These are phyloP conservation scores for Apiosordaria backusii DNA, from an alignment of 495 filamentous ascomycete species.

Conservation along the genomic window DNA sequence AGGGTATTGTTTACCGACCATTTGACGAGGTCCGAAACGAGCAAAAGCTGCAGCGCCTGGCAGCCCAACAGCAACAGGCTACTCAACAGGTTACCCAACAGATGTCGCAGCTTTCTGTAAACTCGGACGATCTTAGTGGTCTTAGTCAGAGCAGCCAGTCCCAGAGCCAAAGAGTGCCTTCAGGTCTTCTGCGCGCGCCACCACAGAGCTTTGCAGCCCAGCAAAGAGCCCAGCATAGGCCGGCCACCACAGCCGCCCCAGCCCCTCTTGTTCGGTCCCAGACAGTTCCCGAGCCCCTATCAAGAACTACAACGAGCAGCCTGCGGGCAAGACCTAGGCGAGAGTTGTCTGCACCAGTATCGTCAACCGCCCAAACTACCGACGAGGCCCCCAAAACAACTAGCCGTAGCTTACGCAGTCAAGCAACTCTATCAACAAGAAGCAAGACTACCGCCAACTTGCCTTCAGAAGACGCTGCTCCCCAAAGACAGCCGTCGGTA, in stretches of 20 bases:
- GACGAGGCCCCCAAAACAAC: constrained; percentile 23
- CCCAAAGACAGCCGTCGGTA: background rate
- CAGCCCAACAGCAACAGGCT: constrained; percentile 20
- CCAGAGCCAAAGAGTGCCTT: constrained; percentile 12
- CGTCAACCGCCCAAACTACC: background rate
- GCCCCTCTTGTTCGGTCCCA: constrained; percentile 19
- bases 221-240: constrained; percentile 48
- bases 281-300: constrained; percentile 20
- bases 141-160: constrained; percentile 21
- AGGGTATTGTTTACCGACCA: constrained; percentile 64
- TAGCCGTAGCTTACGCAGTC: constrained; percentile 30
- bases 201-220: constrained; percentile 59
- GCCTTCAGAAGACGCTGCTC: constrained; percentile 9
- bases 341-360: constrained; percentile 15
- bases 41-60: constrained; percentile 21
- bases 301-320: constrained; percentile 25
- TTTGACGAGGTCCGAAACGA: constrained; percentile 44
- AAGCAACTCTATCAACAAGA: constrained; percentile 18
- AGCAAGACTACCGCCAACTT: constrained; percentile 15
- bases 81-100: constrained; percentile 14
- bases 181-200: constrained; percentile 41
- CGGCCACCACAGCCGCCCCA: constrained; percentile 26
- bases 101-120: constrained; percentile 14
- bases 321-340: constrained; percentile 26
- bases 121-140: constrained; percentile 25